These are phyloP conservation scores for Microdochium trichocladiopsis DNA, from an alignment of 2,329 filamentous ascomycete species.

Conservation along the genomic window DNA sequence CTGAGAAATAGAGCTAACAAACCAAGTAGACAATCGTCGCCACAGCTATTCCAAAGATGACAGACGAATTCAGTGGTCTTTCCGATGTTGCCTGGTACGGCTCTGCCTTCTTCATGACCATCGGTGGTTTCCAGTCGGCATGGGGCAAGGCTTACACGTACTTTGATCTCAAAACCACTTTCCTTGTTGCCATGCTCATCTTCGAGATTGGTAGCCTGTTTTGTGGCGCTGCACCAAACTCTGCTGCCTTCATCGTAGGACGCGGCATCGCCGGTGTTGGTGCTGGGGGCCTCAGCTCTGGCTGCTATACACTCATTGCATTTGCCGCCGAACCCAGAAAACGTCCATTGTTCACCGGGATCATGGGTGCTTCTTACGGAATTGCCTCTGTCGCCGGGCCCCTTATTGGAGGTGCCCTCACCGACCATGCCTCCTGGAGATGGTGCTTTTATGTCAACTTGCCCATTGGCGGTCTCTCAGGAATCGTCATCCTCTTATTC, in stretches of 20 bases:
- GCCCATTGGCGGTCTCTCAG: slow-evolving; percentile 18
- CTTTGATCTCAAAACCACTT: slow-evolving; percentile 12
- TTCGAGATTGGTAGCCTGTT: slow-evolving; percentile 32
- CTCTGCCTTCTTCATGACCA: slow-evolving; percentile 16
- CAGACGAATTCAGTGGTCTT: slow-evolving; percentile 29
- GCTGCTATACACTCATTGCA: slow-evolving; percentile 7
- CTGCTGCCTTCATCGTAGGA: slow-evolving; percentile 17
- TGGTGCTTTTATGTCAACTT: slow-evolving; percentile 20
- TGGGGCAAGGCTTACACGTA: not conserved
- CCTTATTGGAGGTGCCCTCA: slow-evolving; percentile 20
- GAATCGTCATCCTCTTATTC: slow-evolving; percentile 13
- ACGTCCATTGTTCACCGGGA: slow-evolving; percentile 8
- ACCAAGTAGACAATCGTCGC: slow-evolving; percentile 23
- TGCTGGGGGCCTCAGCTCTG: slow-evolving; percentile 32
- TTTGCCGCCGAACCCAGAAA: too few relatives aligned
- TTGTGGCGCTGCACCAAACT: slow-evolving; percentile 21
- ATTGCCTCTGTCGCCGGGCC: slow-evolving; percentile 27
- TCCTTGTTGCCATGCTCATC: slow-evolving; percentile 23
- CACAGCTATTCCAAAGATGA: slow-evolving; percentile 34
- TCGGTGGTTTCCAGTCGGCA: not conserved
- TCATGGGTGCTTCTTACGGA: slow-evolving; percentile 26
- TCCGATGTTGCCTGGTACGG: slow-evolving; percentile 41
- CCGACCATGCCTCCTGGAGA: slow-evolving; percentile 14
- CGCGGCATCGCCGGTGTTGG: slow-evolving; percentile 22
- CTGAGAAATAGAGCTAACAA: too few relatives aligned